phyloP scores from a whole-genome alignment of 257 asterid genomes.

The Fraxinus excelsior region DNA sequence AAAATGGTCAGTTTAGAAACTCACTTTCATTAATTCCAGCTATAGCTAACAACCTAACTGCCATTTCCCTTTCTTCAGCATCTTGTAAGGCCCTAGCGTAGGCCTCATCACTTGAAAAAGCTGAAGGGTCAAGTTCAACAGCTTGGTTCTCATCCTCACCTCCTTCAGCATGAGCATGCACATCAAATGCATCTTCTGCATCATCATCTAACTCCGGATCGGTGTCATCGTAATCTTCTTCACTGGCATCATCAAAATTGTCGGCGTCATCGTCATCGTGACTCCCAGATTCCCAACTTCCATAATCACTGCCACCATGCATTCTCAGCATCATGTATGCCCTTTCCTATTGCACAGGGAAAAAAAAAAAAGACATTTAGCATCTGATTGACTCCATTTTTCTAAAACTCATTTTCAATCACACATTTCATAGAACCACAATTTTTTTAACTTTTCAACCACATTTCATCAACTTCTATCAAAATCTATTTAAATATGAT shows the following conservation, averaged over 20 bases:
- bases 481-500: no score
- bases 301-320: slow-evolving; percentile 65
- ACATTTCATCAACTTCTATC: no score
- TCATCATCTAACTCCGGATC: slow-evolving; percentile 55
- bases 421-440: no score
- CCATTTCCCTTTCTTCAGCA: slow-evolving; percentile 90
- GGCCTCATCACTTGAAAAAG: slow-evolving; percentile 88
- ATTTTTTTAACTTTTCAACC: no score
- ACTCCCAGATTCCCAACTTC: slow-evolving; percentile 77
- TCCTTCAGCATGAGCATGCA: slow-evolving; percentile 55
- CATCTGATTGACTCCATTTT: no score
- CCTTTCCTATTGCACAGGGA: slow-evolving; percentile 61
- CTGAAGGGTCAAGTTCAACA: slow-evolving; percentile 78
- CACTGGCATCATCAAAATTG: slow-evolving; percentile 66
- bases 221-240: slow-evolving; percentile 66
- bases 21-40: slow-evolving; percentile 76
- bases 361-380: slow-evolving; percentile 13
- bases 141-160: slow-evolving; percentile 51
- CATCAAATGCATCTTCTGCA: slow-evolving; percentile 65
- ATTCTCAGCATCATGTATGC: slow-evolving; percentile 91
- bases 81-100: slow-evolving; percentile 97
- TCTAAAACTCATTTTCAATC: no score
- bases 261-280: slow-evolving; percentile 53
- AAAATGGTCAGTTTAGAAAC: slow-evolving; percentile 18
- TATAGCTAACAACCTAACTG: slow-evolving; percentile 80